Conservation (phyloP, 2,329 filamentous ascomycete species). For the Metarhizium brunneum region DNA sequence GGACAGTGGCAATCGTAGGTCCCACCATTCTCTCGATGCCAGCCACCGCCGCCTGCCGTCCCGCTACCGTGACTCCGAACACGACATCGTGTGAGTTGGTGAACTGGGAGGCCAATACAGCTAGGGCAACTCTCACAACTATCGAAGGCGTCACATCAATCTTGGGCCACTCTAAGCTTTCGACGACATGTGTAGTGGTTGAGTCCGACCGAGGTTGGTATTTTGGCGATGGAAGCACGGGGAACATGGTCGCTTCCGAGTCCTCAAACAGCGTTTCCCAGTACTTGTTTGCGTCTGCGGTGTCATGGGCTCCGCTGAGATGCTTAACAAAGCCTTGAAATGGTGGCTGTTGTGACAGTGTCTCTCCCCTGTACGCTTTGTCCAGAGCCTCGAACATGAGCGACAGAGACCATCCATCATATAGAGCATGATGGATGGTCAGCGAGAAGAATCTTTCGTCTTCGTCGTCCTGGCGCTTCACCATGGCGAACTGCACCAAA, state of each 20-base stretch:
- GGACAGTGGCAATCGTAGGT: slow-evolving; percentile 31
- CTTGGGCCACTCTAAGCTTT: too few species aligned
- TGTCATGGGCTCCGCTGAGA: neutral
- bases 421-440: neutral
- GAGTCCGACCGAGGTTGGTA: too few species aligned
- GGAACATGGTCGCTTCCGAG: too few species aligned
- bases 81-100: slow-evolving; percentile 27
- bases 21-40: slow-evolving; percentile 13
- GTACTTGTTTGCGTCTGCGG: too few species aligned
- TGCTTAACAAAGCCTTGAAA: neutral
- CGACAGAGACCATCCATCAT: neutral
- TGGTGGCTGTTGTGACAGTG: neutral
- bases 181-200: too few species aligned
- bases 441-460: neutral
- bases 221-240: too few species aligned
- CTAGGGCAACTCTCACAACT: slow-evolving; percentile 31
- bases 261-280: too few species aligned
- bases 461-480: neutral
- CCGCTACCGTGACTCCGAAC: slow-evolving; percentile 33
- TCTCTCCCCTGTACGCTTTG: neutral
- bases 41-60: slow-evolving; percentile 18
- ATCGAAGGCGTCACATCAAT: slow-evolving; percentile 17
- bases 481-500: neutral
- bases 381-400: neutral
- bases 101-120: slow-evolving; percentile 40